Conservation (phyloP, 2,329 filamentous ascomycete species). For the Lachnellula hyalina region DNA sequence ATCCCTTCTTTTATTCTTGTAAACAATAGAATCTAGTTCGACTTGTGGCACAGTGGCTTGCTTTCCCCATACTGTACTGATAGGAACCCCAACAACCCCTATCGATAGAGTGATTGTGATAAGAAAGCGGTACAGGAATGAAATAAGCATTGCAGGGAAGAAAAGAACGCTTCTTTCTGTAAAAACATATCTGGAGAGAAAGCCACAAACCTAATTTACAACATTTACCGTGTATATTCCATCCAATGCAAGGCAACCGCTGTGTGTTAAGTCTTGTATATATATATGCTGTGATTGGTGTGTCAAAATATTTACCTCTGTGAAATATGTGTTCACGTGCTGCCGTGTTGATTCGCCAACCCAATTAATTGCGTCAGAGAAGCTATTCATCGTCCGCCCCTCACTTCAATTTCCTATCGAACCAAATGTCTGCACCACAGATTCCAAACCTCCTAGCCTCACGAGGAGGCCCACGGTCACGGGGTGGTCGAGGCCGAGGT, state of each 20-base stretch:
- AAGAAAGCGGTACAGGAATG: too few relatives aligned
- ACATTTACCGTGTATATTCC: background rate
- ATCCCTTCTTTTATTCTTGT: too few relatives aligned
- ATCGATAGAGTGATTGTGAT: too few relatives aligned
- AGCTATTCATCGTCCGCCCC: background rate
- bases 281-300: background rate
- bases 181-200: too few relatives aligned
- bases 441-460: conserved; percentile 74
- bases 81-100: too few relatives aligned
- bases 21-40: too few relatives aligned
- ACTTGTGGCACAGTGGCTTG: too few relatives aligned
- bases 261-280: background rate
- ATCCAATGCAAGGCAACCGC: background rate
- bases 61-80: too few relatives aligned
- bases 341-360: background rate
- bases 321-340: background rate
- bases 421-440: conserved; percentile 59
- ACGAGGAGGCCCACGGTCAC: conserved; percentile 39
- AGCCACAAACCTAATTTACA: too few relatives aligned
- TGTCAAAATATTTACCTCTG: background rate
- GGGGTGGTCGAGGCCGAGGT: conserved; percentile 24
- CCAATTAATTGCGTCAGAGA: background rate
- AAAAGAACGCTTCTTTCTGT: too few relatives aligned
- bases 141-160: too few relatives aligned
- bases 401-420: background rate